Evolutionary conservation across 306 rosid genomes (phyloP), one percentile per base, ranked within the genome.

Genomic region (Inga leiocalycina): DNA sequence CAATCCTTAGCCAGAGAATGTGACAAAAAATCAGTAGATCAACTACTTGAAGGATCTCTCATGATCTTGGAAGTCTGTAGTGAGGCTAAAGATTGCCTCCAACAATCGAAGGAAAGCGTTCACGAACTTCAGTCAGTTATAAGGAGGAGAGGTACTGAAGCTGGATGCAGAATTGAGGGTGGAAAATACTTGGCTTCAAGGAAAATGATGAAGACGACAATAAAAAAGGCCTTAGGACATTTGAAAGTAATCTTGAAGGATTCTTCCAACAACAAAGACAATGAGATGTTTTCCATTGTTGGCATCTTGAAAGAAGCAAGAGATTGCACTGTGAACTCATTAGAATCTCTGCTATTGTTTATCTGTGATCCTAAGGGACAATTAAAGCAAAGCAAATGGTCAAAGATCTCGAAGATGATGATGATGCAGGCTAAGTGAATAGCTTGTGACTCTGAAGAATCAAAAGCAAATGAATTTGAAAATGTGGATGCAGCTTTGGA

Each of bases 151-250:
- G 44, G 76, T 9, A 43, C 39, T 27, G 39, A 27, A 27, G 69
- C 19, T 10, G 83, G 32, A 3, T 24, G 37, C 35, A 79, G 35
- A 52, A 1, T 10, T 24, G 72, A 71, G 77, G 80, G n/a, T 72
- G 51, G 37, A 44, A 79, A 85, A 45, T 73, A 77, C 74, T 34
- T 84, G 73, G 48, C 77, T 32, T 85, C 61, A 34, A 84, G 59
- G 83, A 85, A 81, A 51, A 65, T n/a, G 39, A 44, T 64, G 54
- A 71, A 70, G 70, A 85, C 77, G 64, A 37, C 37, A 48, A 66
- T 84, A 19, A 7, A 6, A 51, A 83, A 46, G 37, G 74, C 81
- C 41, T 67, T 79, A 3, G 67, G 52, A 79, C 68, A 20, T 37
- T 67, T 68, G 52, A 48, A 34, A 51, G 82, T 39, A 49, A 48